A percentile compares a stretch with the other conserved stretches of the same genome.
These are phyloP conservation scores for Sphaerulina vaccinii DNA, from an alignment of 2,329 filamentous ascomycete genomes.

Conservation along the genomic window DNA sequence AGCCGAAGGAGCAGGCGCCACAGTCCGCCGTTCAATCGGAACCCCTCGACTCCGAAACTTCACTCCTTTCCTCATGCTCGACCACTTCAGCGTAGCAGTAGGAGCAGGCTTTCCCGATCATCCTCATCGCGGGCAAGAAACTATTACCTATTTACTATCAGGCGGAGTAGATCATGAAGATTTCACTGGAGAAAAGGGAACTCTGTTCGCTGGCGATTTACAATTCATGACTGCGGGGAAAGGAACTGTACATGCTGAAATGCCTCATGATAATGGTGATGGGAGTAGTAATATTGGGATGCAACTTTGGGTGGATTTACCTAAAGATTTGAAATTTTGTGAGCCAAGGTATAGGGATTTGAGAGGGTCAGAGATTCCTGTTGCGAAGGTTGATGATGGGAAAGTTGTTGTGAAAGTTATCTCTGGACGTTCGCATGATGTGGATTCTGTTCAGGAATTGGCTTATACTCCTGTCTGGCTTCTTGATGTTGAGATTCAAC, in stretches of 20 bases:
- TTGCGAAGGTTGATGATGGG: constrained; percentile 67
- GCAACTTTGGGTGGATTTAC: constrained; percentile 94
- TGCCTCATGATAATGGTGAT: constrained; percentile 70
- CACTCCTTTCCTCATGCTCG: constrained; percentile 92
- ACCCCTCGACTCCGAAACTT: constrained; percentile 81
- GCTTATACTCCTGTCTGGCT: constrained; percentile 98
- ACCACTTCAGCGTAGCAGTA: constrained; percentile 72
- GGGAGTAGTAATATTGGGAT: constrained; percentile 78
- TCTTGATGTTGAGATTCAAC: constrained; percentile 75
- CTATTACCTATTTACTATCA: constrained; percentile 83
- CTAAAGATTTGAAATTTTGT: constrained; percentile 75
- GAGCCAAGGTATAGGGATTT: constrained; percentile 92
- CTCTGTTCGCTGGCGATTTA: constrained; percentile 80
- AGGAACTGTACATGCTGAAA: constrained; percentile 89
- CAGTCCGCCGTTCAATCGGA: constrained; percentile 83
- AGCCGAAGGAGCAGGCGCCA: constrained; percentile 81
- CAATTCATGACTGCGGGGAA: constrained; percentile 97
- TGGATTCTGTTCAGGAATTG: constrained; percentile 83
- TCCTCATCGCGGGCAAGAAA: constrained; percentile 74
- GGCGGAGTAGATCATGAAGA: constrained; percentile 90
- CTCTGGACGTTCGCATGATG: constrained; percentile 76
- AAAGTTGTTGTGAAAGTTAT: constrained; percentile 86
- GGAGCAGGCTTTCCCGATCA: constrained; percentile 54
- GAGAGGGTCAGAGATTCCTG: constrained; percentile 73
- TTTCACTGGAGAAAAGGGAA: constrained; percentile 81